These are phyloP conservation scores for Selaginella tamariscina DNA, from an alignment of 75 land plant genomes.

Conservation along the genomic window DNA sequence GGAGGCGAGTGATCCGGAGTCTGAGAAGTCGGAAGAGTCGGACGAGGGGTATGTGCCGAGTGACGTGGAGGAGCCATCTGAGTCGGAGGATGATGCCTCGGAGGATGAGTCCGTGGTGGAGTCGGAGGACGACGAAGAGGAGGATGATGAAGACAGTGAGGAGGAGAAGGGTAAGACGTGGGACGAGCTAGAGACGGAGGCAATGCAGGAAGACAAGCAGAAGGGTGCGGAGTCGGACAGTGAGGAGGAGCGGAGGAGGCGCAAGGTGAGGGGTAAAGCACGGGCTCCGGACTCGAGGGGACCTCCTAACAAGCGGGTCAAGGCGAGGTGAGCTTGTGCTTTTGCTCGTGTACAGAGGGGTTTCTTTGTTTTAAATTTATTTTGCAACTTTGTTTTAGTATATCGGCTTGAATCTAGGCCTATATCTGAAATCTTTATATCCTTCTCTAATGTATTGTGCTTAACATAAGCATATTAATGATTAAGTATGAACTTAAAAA, in stretches of 20 bases:
- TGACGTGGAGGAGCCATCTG: conserved; percentile 19
- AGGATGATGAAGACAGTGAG: conserved; percentile 47
- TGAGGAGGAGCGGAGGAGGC: background rate
- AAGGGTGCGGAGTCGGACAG: background rate
- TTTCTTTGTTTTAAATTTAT: too few species aligned
- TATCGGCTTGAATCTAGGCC: too few species aligned
- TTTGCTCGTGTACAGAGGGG: too few species aligned
- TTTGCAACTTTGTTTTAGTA: too few species aligned
- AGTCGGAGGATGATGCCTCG: conserved; percentile 13
- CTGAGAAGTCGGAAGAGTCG: conserved; percentile 76
- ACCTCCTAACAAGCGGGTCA: background rate
- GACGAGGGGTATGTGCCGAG: conserved; percentile 84
- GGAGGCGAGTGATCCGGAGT: conserved; percentile 80
- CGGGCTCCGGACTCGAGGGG: background rate
- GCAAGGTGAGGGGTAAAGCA: background rate
- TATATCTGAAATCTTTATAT: too few species aligned
- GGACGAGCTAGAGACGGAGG: background rate
- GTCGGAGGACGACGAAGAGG: conserved; percentile 68
- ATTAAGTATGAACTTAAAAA: too few species aligned
- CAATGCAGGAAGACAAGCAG: background rate
- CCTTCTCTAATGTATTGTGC: too few species aligned
- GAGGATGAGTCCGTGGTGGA: conserved; percentile 61
- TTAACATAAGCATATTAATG: too few species aligned
- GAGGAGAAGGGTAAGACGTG: conserved; percentile 65
- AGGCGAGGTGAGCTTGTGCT: too few species aligned